Base-by-base conservation (phyloP, 2,329 filamentous ascomycete genomes). In the Alternaria brassicae region DNA sequence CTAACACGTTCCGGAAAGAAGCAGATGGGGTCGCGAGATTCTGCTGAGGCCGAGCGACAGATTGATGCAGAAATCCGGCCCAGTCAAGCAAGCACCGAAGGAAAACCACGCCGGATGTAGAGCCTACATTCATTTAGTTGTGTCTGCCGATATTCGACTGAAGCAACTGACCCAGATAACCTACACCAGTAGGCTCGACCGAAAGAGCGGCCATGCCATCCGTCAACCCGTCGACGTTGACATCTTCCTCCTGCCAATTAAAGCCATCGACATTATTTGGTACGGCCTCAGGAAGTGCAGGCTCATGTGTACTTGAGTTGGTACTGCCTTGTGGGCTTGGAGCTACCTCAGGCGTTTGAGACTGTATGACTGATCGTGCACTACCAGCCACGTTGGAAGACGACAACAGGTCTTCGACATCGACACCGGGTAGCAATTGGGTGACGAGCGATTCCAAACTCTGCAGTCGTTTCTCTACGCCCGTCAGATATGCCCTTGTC, bases 131-230 rank as follows among this genome's bases (percentile, higher is more conserved):
- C 9, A 6, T 9, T 66, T 37, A 67, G 58, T 30, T 23, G 25
- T 15, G 17, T 9, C 21, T 39, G 12, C 7, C 10, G 15, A 8
- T 12, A 8, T 36, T 15, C 2, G 8, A 2, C 15, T 15, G 1
- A 32, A 9, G 6, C 19, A 8, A n/a, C 9, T 55, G 44, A 71
- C 68, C 68, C 23, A 71, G 58, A 27, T 71, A 71, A 32, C 69
- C 67, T 10, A 71, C 69, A 12, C 69, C 69, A 17, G 69, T 70
- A 12, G 69, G 69, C 56, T 71, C 69, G 5, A 71, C 69, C 23
- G 67, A 70, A 6, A 71, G 62, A 13, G 69, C 69, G 8, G 69
- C 69, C 69, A 71, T 71, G 52, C 69, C 69, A 58, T 71, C 69
- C 1, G 67, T 69, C 8, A 71, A 58, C n/a, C 59, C 59, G 19